Conservation (phyloP, 768 basidiomycete genomes). For the Kwoniella sp. region DNA sequence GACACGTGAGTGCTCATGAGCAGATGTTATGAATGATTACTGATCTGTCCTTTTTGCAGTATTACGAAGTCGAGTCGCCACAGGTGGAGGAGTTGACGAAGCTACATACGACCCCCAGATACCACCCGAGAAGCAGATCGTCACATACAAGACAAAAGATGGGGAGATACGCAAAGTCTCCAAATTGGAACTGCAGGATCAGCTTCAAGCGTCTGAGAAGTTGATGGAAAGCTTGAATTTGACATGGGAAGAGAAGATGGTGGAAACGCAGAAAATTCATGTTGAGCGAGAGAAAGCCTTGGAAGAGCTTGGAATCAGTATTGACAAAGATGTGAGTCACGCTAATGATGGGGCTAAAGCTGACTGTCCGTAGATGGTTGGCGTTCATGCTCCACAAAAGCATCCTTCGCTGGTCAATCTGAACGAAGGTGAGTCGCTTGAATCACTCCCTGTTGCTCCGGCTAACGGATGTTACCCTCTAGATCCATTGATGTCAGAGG, state of each 20-base stretch:
- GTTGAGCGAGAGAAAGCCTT: constrained; percentile 95
- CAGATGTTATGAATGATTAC: not conserved
- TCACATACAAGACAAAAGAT: constrained; percentile 89
- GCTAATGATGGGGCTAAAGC: constrained; percentile 53
- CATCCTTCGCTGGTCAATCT: constrained; percentile 55
- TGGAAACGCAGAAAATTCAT: constrained; percentile 89
- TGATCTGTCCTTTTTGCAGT: constrained; percentile 47
- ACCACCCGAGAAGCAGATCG: constrained; percentile 91
- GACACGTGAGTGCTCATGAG: constrained; percentile 59
- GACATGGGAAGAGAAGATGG: constrained; percentile 86
- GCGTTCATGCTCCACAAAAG: constrained; percentile 97
- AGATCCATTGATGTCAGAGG: constrained; percentile 98
- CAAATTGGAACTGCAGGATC: constrained; percentile 96
- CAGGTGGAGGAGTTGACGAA: constrained; percentile 59
- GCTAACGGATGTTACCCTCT: constrained; percentile 52
- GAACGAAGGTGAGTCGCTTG: constrained; percentile 49
- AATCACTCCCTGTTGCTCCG: constrained; percentile 9
- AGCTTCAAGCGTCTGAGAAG: constrained; percentile 75
- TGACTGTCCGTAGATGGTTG: constrained; percentile 66
- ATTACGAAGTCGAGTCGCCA: constrained; percentile 68
- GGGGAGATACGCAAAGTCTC: constrained; percentile 93
- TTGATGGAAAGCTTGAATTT: constrained; percentile 89
- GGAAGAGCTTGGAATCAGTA: constrained; percentile 95
- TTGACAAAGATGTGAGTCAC: constrained; percentile 72
- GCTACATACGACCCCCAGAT: constrained; percentile 81